Evolutionary conservation across 331 rosid genomes (phyloP).

Genomic region (Rhamnella rubrinervis): DNA sequence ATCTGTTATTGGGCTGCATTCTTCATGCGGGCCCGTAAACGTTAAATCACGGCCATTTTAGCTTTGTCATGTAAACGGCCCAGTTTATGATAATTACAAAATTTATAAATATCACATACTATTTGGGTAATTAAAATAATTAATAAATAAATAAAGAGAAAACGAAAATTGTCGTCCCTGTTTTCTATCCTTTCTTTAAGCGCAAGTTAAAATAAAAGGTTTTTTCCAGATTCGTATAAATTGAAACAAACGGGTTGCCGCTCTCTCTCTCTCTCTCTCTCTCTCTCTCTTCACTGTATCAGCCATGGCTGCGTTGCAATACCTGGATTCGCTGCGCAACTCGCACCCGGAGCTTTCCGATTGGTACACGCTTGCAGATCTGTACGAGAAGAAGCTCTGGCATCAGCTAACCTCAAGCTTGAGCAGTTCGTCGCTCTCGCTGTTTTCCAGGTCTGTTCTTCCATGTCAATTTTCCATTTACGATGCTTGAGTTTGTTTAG

Average conservation of each 20-base stretch:
- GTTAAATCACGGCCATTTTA: no score
- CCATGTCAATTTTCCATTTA: background rate
- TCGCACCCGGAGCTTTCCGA: conserved; percentile 86
- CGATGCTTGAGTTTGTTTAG: background rate
- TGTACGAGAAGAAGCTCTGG: conserved; percentile 99
- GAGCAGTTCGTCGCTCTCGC: conserved; percentile 93
- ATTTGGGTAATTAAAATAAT: no score
- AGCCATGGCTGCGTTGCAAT: conserved; percentile 90
- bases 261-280: no score
- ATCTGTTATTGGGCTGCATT: no score
- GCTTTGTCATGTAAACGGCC: no score
- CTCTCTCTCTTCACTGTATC: background rate
- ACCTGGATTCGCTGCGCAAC: conserved; percentile 83
- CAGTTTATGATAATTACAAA: no score
- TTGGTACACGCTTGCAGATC: conserved; percentile 97
- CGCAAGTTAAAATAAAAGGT: conserved; percentile 33
- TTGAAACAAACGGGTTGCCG: conserved; percentile 16
- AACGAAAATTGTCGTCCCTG: background rate
- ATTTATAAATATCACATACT: no score
- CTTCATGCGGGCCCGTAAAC: no score
- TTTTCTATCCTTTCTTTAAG: conserved; percentile 38
- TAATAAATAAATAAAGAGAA: no score
- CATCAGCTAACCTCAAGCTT: conserved; percentile 99
- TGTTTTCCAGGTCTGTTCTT: conserved; percentile 68
- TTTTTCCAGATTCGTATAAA: conserved; percentile 21